Conservation (phyloP, 2,329 filamentous ascomycete species). For the Leptographium flavum region DNA sequence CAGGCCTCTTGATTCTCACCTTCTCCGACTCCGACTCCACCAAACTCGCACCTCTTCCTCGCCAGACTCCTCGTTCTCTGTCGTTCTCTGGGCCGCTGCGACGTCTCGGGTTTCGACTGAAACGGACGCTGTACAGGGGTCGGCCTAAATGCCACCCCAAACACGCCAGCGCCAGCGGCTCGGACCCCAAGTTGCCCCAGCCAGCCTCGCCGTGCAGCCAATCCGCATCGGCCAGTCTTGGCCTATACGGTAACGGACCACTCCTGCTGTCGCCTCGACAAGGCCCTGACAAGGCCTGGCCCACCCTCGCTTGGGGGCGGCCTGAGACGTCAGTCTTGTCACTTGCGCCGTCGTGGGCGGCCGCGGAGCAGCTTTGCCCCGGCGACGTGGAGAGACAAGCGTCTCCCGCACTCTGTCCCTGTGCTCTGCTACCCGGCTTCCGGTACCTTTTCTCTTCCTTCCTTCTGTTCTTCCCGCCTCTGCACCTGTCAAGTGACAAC, state of each 20-base stretch:
- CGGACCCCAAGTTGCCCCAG: conserved; percentile 18
- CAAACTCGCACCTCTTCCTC: no score
- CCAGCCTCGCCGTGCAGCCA: conserved; percentile 21
- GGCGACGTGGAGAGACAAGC: neutral
- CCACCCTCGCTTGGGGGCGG: no score
- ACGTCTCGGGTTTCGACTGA: conserved; percentile 33
- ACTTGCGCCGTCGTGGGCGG: no score
- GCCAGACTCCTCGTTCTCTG: neutral
- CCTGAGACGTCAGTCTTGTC: conserved; percentile 10
- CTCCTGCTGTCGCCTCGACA: conserved; percentile 11
- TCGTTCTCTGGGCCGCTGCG: conserved; percentile 1
- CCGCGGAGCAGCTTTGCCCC: no score
- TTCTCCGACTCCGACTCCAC: no score
- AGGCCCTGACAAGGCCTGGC: conserved; percentile 10
- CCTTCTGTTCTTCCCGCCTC: neutral
- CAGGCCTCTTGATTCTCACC: no score
- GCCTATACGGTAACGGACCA: conserved; percentile 14
- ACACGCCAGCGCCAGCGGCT: conserved; percentile 7
- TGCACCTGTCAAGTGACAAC: neutral
- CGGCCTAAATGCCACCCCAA: conserved; percentile 9
- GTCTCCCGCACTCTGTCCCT: conserved; percentile 3
- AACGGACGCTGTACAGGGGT: conserved; percentile 20
- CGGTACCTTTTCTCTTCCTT: neutral
- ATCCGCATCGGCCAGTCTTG: conserved; percentile 12
- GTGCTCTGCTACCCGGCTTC: conserved; percentile 10